A percentile compares a stretch with the other conserved stretches of the same genome.
Evolutionary conservation across 805 yeast species (phyloP).

Genomic region (Metschnikowia anglica): DNA sequence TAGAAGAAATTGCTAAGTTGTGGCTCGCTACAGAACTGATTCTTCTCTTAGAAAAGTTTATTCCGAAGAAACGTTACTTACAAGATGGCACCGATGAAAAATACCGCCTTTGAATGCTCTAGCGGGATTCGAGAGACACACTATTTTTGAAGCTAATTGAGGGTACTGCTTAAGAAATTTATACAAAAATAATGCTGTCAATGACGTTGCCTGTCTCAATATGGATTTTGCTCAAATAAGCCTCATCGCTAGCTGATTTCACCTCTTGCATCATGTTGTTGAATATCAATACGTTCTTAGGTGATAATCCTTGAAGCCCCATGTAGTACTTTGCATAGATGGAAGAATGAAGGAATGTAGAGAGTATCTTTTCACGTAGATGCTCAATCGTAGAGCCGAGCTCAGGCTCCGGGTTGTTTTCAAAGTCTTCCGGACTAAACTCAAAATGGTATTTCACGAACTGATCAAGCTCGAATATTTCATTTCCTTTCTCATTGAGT

Average conservation of each 20-base stretch:
- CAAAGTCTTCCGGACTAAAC: constrained; percentile 79
- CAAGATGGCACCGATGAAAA: constrained; percentile 21
- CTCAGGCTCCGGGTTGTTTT: constrained; percentile 56
- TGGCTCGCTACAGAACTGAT: constrained; percentile 65
- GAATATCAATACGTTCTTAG: constrained; percentile 28
- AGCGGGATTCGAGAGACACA: neutral
- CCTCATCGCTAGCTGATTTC: constrained; percentile 19
- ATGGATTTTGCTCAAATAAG: constrained; percentile 36
- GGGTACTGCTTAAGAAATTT: neutral
- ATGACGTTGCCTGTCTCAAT: constrained; percentile 46
- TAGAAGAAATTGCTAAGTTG: constrained; percentile 56
- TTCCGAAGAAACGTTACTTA: constrained; percentile 25
- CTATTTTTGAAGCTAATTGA: neutral
- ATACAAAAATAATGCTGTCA: constrained; percentile 23
- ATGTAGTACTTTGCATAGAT: constrained; percentile 23
- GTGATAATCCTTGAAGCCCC: constrained; percentile 6
- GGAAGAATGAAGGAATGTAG: constrained; percentile 48
- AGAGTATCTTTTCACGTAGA: constrained; percentile 55
- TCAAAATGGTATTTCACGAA: constrained; percentile 63
- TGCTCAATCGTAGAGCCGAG: constrained; percentile 67
- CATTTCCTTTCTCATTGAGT: constrained; percentile 20
- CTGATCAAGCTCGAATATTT: constrained; percentile 20
- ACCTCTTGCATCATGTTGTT: constrained; percentile 32
- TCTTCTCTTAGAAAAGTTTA: constrained; percentile 31
- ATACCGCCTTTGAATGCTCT: constrained; percentile 1